phyloP scores from a whole-genome alignment of 768 basidiomycete species.

The Glaciozyma antarctica region DNA sequence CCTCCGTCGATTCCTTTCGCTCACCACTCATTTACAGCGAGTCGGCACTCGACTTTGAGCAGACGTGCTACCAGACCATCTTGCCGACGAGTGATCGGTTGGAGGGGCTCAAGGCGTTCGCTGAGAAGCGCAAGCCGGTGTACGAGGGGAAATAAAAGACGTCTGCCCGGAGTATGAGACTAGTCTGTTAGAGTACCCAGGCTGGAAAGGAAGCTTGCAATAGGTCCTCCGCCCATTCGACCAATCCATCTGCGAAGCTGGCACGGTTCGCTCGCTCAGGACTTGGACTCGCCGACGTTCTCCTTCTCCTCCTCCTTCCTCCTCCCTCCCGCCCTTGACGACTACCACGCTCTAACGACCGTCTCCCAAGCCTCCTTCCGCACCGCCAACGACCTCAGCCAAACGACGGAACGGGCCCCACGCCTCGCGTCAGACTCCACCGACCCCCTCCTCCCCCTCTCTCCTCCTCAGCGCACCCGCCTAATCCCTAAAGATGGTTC shows the following conservation, averaged over 20 bases:
- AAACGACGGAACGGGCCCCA: background rate
- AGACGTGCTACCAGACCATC: slow-evolving; percentile 71
- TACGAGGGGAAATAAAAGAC: slow-evolving; percentile 7
- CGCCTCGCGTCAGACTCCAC: background rate
- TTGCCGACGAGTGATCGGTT: slow-evolving; percentile 63
- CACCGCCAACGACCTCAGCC: background rate
- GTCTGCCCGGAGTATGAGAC: no score
- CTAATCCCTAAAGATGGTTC: background rate
- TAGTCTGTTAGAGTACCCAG: no score
- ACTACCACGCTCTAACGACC: background rate
- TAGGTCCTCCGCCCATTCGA: no score
- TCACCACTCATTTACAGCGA: background rate
- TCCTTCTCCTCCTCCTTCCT: background rate
- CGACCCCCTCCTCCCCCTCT: background rate
- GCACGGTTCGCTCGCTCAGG: background rate
- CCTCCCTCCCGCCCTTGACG: background rate
- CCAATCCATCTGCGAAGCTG: no score
- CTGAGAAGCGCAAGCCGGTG: slow-evolving; percentile 30
- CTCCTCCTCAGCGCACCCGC: background rate
- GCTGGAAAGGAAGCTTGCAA: no score
- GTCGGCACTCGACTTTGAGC: slow-evolving; percentile 81
- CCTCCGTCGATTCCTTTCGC: background rate
- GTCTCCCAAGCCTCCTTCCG: background rate
- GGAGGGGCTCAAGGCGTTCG: slow-evolving; percentile 65
- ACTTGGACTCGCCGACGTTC: background rate